A percentile compares a stretch with the other conserved stretches of the same genome.
Conservation (phyloP, 352 stramenopile genomes). For the Globisporangium paddicum region DNA sequence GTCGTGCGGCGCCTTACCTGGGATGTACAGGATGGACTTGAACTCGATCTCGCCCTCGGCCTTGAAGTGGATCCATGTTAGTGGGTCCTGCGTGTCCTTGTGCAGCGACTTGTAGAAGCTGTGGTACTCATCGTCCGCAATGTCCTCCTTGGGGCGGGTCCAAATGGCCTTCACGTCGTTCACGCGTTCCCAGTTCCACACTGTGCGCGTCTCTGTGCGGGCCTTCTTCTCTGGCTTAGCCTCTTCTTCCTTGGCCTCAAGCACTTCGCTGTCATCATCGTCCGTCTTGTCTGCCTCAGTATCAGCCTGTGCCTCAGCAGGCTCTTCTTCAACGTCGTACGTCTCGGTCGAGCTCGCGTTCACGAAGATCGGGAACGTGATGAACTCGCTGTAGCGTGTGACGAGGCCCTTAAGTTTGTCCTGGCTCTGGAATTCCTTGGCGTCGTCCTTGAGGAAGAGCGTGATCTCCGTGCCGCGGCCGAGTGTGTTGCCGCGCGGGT, state of each 20-base stretch:
- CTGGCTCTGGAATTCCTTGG: constrained; percentile 94
- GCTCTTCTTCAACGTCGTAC: constrained; percentile 88
- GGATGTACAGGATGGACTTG: constrained; percentile 98
- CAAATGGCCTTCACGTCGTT: constrained; percentile 98
- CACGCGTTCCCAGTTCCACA: constrained; percentile 95
- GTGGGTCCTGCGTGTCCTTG: constrained; percentile 88
- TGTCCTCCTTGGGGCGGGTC: constrained; percentile 95
- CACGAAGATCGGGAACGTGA: constrained; percentile 99
- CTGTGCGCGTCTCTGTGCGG: constrained; percentile 90
- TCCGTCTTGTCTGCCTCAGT: constrained; percentile 59
- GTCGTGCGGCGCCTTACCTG: constrained; percentile 79
- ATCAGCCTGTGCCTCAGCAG: constrained; percentile 55
- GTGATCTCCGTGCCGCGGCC: constrained; percentile 98
- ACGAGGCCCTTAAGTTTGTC: constrained; percentile 95
- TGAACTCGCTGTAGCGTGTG: constrained; percentile 99
- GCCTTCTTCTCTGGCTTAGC: constrained; percentile 76
- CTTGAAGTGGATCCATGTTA: constrained; percentile 99
- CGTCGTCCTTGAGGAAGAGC: constrained; percentile 98
- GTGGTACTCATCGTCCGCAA: constrained; percentile 98
- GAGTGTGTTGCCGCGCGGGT: constrained; percentile 95
- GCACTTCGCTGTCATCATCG: constrained; percentile 56
- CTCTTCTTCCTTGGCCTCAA: constrained; percentile 34
- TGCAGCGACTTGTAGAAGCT: constrained; percentile 97
- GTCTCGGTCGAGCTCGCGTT: constrained; percentile 90
- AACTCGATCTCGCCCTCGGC: constrained; percentile 99